Evolutionary conservation across 371 early-diverging fungal species (phyloP).

Genomic region (Mortierella sp.): DNA sequence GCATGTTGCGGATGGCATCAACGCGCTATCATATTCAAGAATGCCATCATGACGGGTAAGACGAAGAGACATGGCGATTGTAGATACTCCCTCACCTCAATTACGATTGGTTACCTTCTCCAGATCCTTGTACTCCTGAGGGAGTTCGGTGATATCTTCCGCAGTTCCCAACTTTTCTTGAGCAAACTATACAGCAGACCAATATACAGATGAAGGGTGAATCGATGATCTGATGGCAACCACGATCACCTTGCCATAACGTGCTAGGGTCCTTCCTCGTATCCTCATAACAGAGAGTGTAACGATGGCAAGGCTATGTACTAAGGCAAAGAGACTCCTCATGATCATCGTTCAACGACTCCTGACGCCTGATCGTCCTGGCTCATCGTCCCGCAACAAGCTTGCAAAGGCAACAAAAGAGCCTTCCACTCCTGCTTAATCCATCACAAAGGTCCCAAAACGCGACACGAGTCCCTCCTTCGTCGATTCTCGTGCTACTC

Average conservation of each 20-base stretch:
- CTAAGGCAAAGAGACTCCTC: too few species aligned
- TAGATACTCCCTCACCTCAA: not conserved
- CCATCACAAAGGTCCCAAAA: too few species aligned
- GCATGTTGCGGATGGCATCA: slow-evolving; percentile 72
- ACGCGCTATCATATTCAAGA: slow-evolving; percentile 60
- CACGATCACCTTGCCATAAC: not conserved
- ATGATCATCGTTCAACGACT: too few species aligned
- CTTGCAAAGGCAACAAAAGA: too few species aligned
- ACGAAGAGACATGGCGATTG: not conserved
- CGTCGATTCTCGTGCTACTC: too few species aligned
- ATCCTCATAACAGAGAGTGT: not conserved
- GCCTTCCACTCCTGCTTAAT: too few species aligned
- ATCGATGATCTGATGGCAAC: not conserved
- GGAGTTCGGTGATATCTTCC: slow-evolving; percentile 88
- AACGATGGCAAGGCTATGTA: too few species aligned
- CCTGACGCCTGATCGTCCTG: too few species aligned
- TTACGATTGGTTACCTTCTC: slow-evolving; percentile 64
- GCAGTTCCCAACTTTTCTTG: slow-evolving; percentile 87
- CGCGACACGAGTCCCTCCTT: too few species aligned
- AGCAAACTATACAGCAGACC: slow-evolving; percentile 70
- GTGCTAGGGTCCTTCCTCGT: too few species aligned
- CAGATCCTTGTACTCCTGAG: slow-evolving; percentile 88
- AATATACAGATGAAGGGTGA: not conserved
- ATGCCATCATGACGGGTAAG: not conserved
- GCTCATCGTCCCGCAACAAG: too few species aligned